Base-by-base conservation (phyloP, 108 stramenopile genomes). In the Skeletonema potamos region DNA sequence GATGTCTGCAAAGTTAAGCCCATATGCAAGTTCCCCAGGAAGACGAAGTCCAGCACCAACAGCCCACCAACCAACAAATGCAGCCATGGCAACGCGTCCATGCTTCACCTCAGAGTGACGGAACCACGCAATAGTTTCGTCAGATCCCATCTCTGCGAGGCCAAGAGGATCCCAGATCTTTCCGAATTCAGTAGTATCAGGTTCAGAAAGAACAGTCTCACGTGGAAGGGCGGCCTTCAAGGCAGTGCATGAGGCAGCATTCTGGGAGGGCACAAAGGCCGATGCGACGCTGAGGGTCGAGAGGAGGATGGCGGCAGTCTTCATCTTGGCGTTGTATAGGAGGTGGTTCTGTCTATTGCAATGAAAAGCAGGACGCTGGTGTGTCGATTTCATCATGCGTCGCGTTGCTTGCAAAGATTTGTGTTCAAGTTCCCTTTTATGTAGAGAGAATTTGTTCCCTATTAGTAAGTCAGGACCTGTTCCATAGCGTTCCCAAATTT, bases 51-150 rank as follows among this genome's bases (percentile, higher is more conserved):
- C 91, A 39, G 86, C 73, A 41, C 84, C 88, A 32, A 83, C 82
- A 59, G 84, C 87, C 72, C 77, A 81, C 88, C 88, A 92, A 24
- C 91, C 91, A 62, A 87, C 85, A 60, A 92, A 89, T 76, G 91
- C 90, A 54, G 90, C 90, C 90, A 91, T 91, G 69, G 86, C 86
- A 68, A 91, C 73, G 39, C 90, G 88, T 63, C 90, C 90, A 66
- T 91, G 90, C 85, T 91, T 91, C 1, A 88, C 81, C 44, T 91
- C 90, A 11, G 90, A 76, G 73, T 91, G 90, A 62, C 90, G 82
- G 87, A 77, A 91, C 90, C 90, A 91, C 24, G 90, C 85, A 55
- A 91, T 71, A 32, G 90, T 91, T 54, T 85, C 87, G 54, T 88
- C 90, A 73, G 83, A 82, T 48, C 87, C 90, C 33, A 84, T 44